Base-by-base conservation (phyloP, 352 stramenopile species). In the Phytophthora fragariae region DNA sequence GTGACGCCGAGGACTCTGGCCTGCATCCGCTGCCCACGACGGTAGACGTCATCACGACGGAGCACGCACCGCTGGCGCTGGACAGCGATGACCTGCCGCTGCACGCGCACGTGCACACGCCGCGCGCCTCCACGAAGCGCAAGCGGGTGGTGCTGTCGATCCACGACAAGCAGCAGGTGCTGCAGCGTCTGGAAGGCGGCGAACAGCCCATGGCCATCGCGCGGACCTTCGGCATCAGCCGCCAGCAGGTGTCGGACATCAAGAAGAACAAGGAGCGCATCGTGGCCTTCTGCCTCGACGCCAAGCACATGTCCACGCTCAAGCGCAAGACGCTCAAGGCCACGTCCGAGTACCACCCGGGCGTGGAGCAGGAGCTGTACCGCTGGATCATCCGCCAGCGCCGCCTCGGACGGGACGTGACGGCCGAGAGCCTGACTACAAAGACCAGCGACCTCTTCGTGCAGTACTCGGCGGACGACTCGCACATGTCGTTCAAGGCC, bases 201-300 rank as follows among this genome's bases (percentile, higher is more conserved):
- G 89, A 95, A 47, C 83, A 86, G 65, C 89, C 89, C 9, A 75
- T 90, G 9, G 65, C 73, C 37, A 87, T 95, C 74, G 84, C 89
- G 9, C 72, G 75, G 1, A 61, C 78, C 24, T 92, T 92, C 62
- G 85, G 81, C 39, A 95, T 95, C 68, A 92, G 81, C 50, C 82
- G 89, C 1, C 89, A 95, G 70, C 89, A 95, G 70, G 83, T 95
- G 10, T 94, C 87, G 15, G 89, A 95, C 68, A 94, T 95, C 65
- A 95, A 95, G 77, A 95, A 94, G 72, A 95, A 95, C 79, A 79
- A 79, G 46, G 84, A 91, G 9, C 79, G 89, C 37, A 95, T 95
- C 62, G 61, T 95, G 62, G 78, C 83, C 53, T 93, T 92, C 50
- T 95, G 89, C 49, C 72, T 86, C 3, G 84, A 95, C 56, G 89